Conservation (phyloP, 768 basidiomycete species). For the Hydnum rufescens region DNA sequence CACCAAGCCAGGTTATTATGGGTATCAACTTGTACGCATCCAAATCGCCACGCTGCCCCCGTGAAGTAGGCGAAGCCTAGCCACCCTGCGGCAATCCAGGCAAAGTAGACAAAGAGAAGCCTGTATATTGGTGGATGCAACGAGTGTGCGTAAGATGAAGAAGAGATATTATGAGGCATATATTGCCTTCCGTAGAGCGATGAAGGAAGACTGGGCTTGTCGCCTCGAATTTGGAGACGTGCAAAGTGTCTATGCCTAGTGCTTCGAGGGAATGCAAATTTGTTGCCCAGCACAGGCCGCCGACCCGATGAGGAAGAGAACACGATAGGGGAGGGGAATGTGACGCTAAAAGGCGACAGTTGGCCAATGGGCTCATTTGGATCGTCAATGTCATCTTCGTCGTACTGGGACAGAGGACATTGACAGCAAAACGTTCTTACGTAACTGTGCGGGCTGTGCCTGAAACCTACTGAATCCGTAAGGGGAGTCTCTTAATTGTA, state of each 20-base stretch:
- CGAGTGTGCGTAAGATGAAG: slow-evolving; percentile 18
- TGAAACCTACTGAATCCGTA: too few species aligned
- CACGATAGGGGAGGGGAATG: slow-evolving; percentile 81
- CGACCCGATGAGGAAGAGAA: slow-evolving; percentile 55
- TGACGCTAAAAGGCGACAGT: not conserved
- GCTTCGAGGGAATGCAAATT: slow-evolving; percentile 72
- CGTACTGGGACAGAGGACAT: too few species aligned
- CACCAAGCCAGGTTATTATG: slow-evolving; percentile 38
- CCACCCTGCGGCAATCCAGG: slow-evolving; percentile 52
- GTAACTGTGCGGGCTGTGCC: too few species aligned
- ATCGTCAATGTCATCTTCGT: too few species aligned
- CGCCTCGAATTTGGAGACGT: slow-evolving; percentile 41
- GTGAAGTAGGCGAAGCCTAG: slow-evolving; percentile 40
- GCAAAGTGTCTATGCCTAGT: slow-evolving; percentile 51
- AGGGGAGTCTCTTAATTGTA: too few species aligned
- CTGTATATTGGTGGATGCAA: slow-evolving; percentile 48
- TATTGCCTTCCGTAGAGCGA: not conserved
- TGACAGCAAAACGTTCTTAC: too few species aligned
- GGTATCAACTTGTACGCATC: slow-evolving; percentile 66
- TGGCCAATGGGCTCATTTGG: too few species aligned
- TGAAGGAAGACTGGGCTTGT: slow-evolving; percentile 6
- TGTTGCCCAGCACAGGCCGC: slow-evolving; percentile 77
- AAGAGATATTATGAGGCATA: not conserved
- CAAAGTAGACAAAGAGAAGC: slow-evolving; percentile 38
- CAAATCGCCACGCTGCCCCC: slow-evolving; percentile 33